Percentiles rank a stretch among this genome's conserved stretches.
Conservation (phyloP, 148 eudicot species). For the Fagopyrum homotropicum region DNA sequence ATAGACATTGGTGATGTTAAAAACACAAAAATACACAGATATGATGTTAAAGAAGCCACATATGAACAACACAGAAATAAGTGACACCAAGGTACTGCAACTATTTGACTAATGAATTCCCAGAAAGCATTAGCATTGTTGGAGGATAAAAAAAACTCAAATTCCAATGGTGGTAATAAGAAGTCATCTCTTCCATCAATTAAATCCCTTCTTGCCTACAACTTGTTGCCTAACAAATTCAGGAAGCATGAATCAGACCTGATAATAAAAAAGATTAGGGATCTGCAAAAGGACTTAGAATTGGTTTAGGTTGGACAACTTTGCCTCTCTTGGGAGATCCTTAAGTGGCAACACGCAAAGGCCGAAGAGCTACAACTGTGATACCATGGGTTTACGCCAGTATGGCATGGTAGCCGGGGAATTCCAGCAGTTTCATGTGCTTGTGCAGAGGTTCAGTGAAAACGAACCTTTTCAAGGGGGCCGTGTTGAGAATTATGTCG, state of each 20-base stretch:
- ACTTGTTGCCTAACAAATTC: slow-evolving; percentile 44
- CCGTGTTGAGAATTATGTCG: slow-evolving; percentile 56
- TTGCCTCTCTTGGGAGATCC: slow-evolving; percentile 89
- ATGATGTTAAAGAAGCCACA: too few relatives aligned
- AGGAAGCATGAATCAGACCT: slow-evolving; percentile 55
- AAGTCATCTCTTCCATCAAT: slow-evolving; percentile 37
- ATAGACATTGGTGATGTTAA: too few relatives aligned
- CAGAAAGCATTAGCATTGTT: too few relatives aligned
- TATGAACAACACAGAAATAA: too few relatives aligned
- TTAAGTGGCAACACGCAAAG: slow-evolving; percentile 63
- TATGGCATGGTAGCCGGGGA: slow-evolving; percentile 63
- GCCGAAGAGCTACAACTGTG: slow-evolving; percentile 42
- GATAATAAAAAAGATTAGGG: slow-evolving; percentile 35
- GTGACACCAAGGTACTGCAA: too few relatives aligned
- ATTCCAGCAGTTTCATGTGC: slow-evolving; percentile 81
- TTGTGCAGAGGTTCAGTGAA: slow-evolving; percentile 64
- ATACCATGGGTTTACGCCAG: slow-evolving; percentile 35
- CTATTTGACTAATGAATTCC: too few relatives aligned
- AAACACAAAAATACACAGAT: too few relatives aligned
- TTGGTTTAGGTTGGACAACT: slow-evolving; percentile 67
- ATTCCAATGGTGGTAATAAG: too few relatives aligned
- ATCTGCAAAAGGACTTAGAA: slow-evolving; percentile 60
- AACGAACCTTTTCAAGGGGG: slow-evolving; percentile 77
- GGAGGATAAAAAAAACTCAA: too few relatives aligned
- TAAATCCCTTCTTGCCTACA: slow-evolving; percentile 39